Conservation (phyloP, 2,329 filamentous ascomycete genomes). For the Zalaria obscura region DNA sequence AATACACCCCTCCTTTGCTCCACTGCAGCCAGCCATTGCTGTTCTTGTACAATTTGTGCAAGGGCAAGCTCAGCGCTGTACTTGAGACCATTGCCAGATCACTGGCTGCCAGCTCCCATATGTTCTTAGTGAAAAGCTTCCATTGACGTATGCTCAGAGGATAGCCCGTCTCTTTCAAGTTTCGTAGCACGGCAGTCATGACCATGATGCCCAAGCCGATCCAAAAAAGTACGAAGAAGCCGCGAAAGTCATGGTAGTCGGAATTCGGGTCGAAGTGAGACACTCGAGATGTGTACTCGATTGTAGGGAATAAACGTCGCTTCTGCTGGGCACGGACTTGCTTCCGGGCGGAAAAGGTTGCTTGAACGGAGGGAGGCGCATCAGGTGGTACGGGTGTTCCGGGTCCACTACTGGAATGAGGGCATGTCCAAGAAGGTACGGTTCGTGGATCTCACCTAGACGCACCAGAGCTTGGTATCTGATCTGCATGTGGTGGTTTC, state of each 20-base stretch:
- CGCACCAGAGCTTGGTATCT: slow-evolving; percentile 2
- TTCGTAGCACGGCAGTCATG: slow-evolving; percentile 82
- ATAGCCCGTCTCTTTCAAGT: slow-evolving; percentile 85
- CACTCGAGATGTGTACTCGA: slow-evolving; percentile 78
- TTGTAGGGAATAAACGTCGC: slow-evolving; percentile 78
- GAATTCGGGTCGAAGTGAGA: slow-evolving; percentile 91
- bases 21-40: slow-evolving; percentile 49
- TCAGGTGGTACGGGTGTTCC: slow-evolving; percentile 74
- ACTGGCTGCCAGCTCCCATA: slow-evolving; percentile 71
- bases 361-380: slow-evolving; percentile 83
- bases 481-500: not conserved
- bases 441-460: slow-evolving; percentile 5
- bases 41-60: slow-evolving; percentile 55
- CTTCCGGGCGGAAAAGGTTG: slow-evolving; percentile 71
- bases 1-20: slow-evolving; percentile 59
- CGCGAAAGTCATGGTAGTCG: slow-evolving; percentile 86
- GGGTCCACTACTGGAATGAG: slow-evolving; percentile 27
- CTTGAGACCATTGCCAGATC: slow-evolving; percentile 75
- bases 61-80: slow-evolving; percentile 55
- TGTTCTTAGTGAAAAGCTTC: slow-evolving; percentile 73
- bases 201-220: slow-evolving; percentile 94
- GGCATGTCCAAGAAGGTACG: not conserved
- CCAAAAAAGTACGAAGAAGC: slow-evolving; percentile 98
- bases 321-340: slow-evolving; percentile 62
- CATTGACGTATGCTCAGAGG: slow-evolving; percentile 78